Percentiles rank a stretch among this genome's conserved stretches.
Conservation (phyloP, 2,329 filamentous ascomycete species). For the Colletotrichum noveboracense region DNA sequence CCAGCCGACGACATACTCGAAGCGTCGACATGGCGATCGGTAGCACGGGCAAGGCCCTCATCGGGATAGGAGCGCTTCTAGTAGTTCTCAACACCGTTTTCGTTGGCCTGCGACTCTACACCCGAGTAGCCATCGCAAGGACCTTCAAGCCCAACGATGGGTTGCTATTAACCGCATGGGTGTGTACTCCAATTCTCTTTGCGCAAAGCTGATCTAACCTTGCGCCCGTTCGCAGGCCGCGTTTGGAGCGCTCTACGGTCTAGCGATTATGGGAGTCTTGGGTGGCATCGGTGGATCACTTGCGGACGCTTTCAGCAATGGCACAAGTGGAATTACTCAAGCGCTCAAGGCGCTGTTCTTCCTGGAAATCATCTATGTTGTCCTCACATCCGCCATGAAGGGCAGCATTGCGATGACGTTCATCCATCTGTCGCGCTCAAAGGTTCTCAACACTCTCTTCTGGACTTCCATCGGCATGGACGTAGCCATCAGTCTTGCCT, state of each 20-base stretch:
- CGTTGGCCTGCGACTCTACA: conserved; percentile 8
- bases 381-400: conserved; percentile 16
- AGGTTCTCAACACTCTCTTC: not conserved
- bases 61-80: not conserved
- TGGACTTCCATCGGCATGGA: conserved; percentile 12
- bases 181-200: not conserved
- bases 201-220: not conserved
- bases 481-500: not conserved
- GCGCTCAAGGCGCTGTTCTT: conserved; percentile 6
- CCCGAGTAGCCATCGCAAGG: not conserved
- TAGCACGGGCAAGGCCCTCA: not conserved
- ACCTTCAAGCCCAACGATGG: not conserved
- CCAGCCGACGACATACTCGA: not conserved
- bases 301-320: not conserved
- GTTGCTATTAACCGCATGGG: not conserved
- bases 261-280: not conserved
- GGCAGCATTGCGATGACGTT: conserved; percentile 13
- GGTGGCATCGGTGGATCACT: conserved; percentile 2
- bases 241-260: not conserved
- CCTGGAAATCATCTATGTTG: conserved; percentile 12
- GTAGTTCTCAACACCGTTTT: conserved; percentile 3
- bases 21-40: not conserved
- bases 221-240: not conserved
- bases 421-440: conserved; percentile 9
- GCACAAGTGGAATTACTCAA: not conserved